These are phyloP conservation scores for Naegleria gruberi DNA, from an alignment of 208 protist genomes.

Conservation along the genomic window DNA sequence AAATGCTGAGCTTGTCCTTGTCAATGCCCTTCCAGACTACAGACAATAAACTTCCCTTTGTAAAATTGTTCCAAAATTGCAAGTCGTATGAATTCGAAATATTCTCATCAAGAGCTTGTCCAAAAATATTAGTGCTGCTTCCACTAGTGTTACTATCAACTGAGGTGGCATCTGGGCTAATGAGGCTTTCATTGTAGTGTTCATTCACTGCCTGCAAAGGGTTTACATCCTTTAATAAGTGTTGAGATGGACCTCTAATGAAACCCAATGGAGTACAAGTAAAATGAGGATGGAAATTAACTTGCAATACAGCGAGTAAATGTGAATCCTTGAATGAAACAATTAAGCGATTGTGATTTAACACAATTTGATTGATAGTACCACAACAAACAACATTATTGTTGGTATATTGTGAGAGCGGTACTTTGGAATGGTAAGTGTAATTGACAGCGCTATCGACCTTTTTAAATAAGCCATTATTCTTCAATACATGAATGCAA, in stretches of 20 bases:
- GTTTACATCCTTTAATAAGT: background rate
- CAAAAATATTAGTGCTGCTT: background rate
- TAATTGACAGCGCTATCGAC: background rate
- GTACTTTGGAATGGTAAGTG: background rate
- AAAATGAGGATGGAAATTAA: background rate
- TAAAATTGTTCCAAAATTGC: background rate
- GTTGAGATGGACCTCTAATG: background rate
- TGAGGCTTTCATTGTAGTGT: too few relatives aligned
- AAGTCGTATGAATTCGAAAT: background rate
- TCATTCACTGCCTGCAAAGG: too few relatives aligned
- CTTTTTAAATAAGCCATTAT: background rate
- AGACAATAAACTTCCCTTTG: background rate
- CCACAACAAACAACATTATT: background rate
- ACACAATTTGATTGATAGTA: background rate
- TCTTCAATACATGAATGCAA: background rate
- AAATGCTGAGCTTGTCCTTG: background rate
- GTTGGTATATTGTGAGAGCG: background rate
- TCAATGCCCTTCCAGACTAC: background rate
- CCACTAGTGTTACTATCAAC: background rate
- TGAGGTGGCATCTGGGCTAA: background rate
- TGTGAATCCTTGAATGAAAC: background rate
- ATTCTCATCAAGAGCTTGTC: background rate
- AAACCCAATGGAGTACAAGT: background rate
- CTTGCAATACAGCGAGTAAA: background rate
- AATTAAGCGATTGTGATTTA: background rate